Base-by-base conservation (phyloP, 495 filamentous ascomycete genomes). In the Hypoxylon lenormandii region DNA sequence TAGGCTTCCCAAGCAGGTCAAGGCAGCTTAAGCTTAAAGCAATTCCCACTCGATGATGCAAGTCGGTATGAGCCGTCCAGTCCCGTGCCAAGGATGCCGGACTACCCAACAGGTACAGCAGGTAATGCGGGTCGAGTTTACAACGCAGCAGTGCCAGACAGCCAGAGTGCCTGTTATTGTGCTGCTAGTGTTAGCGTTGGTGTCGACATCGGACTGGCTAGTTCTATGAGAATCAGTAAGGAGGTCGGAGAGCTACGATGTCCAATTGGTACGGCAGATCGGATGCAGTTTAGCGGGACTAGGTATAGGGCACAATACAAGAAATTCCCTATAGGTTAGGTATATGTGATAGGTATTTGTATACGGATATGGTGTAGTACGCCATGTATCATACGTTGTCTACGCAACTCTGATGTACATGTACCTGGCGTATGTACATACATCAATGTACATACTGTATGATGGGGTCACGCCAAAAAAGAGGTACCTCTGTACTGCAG, bases 11-110 rank as follows among this genome's bases (percentile, higher is more conserved):
- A n/a, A n/a, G n/a, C n/a, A n/a, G n/a, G 23, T 26, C 23, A 26
- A 26, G 23, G 30, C 5, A 8, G 30, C 10, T 33, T 11, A 33
- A 7, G 30, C 30, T n/a, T n/a, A n/a, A 36, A 26, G 18, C 21
- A 43, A 54, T 60, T 64, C 19, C 60, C 54, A 55, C 45, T 36
- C n/a, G n/a, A 70, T 70, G 66, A 70, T 70, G 66, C 56, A 70
- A 56, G 42, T 50, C 49, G 49, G 43, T 45, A 53, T 60, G 54
- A 47, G 54, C 60, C 37, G 54, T 60, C 48, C 33, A 56, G 52
- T 53, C 51, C 51, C 49, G 26, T 40, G 48, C 60, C 48, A 69
- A 60, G 38, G 47, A 60, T 69, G 23, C 33, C 40, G 46, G 50
- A 13, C 23, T 30, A 48, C 26, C 15, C 48, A 30, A 45, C 33